Base-by-base conservation (phyloP, 768 basidiomycete genomes). In the button mushroom (Agaricus bisporus) region DNA sequence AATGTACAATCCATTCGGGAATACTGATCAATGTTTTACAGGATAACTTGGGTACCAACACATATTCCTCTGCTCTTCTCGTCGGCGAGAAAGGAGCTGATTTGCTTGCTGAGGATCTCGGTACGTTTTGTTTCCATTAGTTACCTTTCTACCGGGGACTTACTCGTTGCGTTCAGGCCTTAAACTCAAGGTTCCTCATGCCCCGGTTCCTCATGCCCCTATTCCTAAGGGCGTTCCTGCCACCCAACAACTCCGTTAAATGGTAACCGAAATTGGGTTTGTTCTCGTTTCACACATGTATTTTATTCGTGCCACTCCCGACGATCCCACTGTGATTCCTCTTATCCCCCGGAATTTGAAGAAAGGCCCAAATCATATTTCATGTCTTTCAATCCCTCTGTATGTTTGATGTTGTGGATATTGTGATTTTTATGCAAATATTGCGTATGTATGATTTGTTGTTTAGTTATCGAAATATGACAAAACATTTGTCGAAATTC, bases 31-130 rank as follows among this genome's bases (percentile, higher is more conserved):
- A 15, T 15, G 9, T 15, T 29, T 38, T 50, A n/a, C 51, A 82
- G 81, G 83, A 84, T 59, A 86, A 86, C 67, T 67, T 85, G 58
- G 83, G 83, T 55, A 85, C 84, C 41, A 85, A 85, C 73, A 86
- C 83, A 5, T 85, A 86, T 70, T 85, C 83, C 29, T 82, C 83
- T 52, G 85, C 85, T 14, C 67, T 87, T 57, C 64, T 85, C 29
- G 80, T 85, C 37, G 83, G 85, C 28, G 84, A 86, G 73, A 86
- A 86, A 69, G 83, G 81, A 29, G 83, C 82, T 12, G 69, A 73
- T 58, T 64, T 87, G 41, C 63, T 87, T 38, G 73, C 76, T 6
- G 80, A 83, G 68, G 84, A 85, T 2, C 76, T 87, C 43, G 83
- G 83, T 82, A 59, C 51, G 73, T 55, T 12, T 7, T 39, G 1